Base-by-base conservation (phyloP, 495 filamentous ascomycete species). In the Glarea lozoyensis region DNA sequence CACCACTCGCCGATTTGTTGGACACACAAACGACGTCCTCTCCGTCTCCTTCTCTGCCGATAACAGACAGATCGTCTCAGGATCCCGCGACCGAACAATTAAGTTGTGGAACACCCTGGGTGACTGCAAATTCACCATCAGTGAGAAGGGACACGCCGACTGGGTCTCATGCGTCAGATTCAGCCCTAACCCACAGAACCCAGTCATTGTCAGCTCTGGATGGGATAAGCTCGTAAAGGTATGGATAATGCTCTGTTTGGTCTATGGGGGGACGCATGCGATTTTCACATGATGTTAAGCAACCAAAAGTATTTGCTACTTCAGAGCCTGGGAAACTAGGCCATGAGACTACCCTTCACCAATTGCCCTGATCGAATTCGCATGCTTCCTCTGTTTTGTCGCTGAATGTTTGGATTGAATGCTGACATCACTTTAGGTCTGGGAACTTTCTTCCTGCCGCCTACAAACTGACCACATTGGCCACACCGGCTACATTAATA, bases 151-250 rank as follows among this genome's bases (percentile, higher is more conserved):
- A 60, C 92, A 99, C 74, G 85, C 87, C 66, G 92, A 99, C 71
- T 99, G 92, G 92, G 93, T 96, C 48, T 95, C 88, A 47, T 97
- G 93, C 75, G 92, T 99, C 48, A 84, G 92, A 63, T 99, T 99
- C 85, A 89, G 83, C 76, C 92, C 92, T 57, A 99, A 99, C 78
- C 92, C 92, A 57, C 89, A 96, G 78, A 97, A 97, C 80, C 90
- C 92, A 57, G 92, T 99, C 62, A 99, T 99, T 67, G 92, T 99
- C 64, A 92, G 85, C 65, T 83, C 84, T 69, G 88, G 88, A 59
- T 99, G 92, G 93, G 92, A 99, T 77, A 99, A 99, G 79, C 81
- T 95, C 50, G 92, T 99, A 62, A 99, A 99, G 92, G 92, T 99
- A 79, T 57, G 90, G 65, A 25, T 29, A 37, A 40, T 41, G n/a